Evolutionary conservation across 2,329 filamentous ascomycete species (phyloP).

Genomic region (Colletotrichum karsti): DNA sequence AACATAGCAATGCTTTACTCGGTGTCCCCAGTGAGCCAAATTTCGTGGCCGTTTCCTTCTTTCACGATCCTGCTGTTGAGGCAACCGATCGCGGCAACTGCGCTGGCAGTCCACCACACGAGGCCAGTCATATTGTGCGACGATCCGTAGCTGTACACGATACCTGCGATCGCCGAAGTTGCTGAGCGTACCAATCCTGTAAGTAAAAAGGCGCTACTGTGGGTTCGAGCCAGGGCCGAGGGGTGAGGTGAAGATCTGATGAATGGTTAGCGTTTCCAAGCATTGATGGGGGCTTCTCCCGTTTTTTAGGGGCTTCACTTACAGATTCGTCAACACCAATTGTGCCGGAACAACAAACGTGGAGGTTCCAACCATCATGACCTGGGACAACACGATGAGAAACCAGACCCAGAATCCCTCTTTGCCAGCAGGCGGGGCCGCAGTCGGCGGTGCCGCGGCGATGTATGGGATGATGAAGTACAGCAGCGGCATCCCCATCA

Average conservation of each 20-base stretch:
- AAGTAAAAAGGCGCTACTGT: slow-evolving; percentile 13
- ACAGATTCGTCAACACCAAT: slow-evolving; percentile 14
- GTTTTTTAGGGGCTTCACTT: not conserved
- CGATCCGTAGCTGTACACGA: slow-evolving; percentile 14
- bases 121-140: slow-evolving; percentile 10
- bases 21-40: slow-evolving; percentile 7
- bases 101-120: slow-evolving; percentile 17
- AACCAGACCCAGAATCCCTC: slow-evolving; percentile 11
- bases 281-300: too few relatives aligned
- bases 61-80: slow-evolving; percentile 11
- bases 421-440: not conserved
- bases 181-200: slow-evolving; percentile 8
- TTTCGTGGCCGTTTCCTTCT: slow-evolving; percentile 17
- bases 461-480: slow-evolving; percentile 16
- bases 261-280: not conserved
- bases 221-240: slow-evolving; percentile 12
- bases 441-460: not conserved
- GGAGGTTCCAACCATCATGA: slow-evolving; percentile 10
- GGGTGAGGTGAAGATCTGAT: slow-evolving; percentile 11
- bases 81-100: not conserved
- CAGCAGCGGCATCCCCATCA: not conserved
- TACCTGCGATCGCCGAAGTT: not conserved
- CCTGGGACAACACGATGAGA: not conserved
- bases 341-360: slow-evolving; percentile 18
- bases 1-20: not conserved